A percentile compares a stretch with the other conserved stretches of the same genome.
phyloP scores from a whole-genome alignment of 2,329 filamentous ascomycete genomes.

The Trichoderma harzianum region DNA sequence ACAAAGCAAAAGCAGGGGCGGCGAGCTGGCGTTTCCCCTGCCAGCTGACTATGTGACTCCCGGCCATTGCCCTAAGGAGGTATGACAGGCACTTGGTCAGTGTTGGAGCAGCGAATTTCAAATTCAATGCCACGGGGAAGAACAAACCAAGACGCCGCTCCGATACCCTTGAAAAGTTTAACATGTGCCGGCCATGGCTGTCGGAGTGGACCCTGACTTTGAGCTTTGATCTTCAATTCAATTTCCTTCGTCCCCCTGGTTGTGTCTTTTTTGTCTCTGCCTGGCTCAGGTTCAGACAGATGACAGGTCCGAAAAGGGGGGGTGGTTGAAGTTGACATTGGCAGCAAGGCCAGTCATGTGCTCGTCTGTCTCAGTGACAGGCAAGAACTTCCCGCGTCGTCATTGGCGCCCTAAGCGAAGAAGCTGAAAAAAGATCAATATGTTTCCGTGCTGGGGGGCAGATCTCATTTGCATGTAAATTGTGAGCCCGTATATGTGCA shows the following conservation, averaged over 20 bases:
- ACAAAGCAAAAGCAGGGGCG: neutral
- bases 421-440: neutral
- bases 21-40: neutral
- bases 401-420: conserved; percentile 1
- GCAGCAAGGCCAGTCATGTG: neutral
- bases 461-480: neutral
- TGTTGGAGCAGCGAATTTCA: neutral
- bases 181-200: neutral
- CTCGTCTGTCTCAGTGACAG: neutral
- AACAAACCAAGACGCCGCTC: neutral
- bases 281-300: neutral
- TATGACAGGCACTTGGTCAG: neutral
- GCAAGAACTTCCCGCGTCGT: neutral
- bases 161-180: conserved; percentile 13
- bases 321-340: neutral
- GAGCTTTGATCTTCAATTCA: neutral
- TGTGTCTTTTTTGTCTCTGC: neutral
- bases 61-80: neutral
- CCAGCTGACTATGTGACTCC: neutral
- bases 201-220: neutral
- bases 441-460: neutral
- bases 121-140: neutral
- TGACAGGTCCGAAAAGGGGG: neutral
- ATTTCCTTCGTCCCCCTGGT: neutral
- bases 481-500: neutral